Evolutionary conservation across 2,329 filamentous ascomycete genomes (phyloP), one percentile per base, ranked within the genome.

Genomic region (Lizonia empirigonia): DNA sequence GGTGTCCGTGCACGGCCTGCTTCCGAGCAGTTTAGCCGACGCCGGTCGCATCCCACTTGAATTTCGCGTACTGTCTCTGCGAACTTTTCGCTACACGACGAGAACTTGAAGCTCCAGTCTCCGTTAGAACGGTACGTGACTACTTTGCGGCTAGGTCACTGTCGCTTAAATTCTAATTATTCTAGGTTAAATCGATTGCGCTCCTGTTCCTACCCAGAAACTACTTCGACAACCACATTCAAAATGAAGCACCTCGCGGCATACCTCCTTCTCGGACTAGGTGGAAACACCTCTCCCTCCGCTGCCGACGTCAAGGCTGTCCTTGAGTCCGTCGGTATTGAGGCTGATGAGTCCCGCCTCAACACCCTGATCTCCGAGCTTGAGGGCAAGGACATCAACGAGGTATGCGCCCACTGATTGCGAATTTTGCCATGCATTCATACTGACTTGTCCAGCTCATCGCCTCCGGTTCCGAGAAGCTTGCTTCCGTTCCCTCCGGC

Each of bases 161-260:
- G 42, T 50, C 49, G 49, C 49, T 46, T 52, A 52, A 52, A 47
- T 52, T 42, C 42, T 52, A 44, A 52, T 52, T 52, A 34, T 52
- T 53, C 23, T 59, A 72, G 70, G 70, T 72, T 73, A 72, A 97
- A 96, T 88, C 86, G 93, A 97, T 97, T 97, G 93, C 82, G 88
- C 89, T 92, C 89, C 83, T 88, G 89, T 92, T 91, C 86, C 68
- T 63, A 51, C 49, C 57, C 45, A 53, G 55, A 56, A 56, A 59
- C 53, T 46, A 63, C 59, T 68, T 69, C 74, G 78, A 96, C 87
- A 90, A 52, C 32, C 42, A 52, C 42, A 52, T 52, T 50, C 36
- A 96, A 87, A 91, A 97, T 99, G 94, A 97, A 99, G 92, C 88
- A 97, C 83, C 89, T 99, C 83, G 94, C 94, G 78, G 93, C 94